Percentiles rank a stretch among this genome's conserved stretches.
These are phyloP conservation scores for Phytopythium chamaehyphon DNA, from an alignment of 352 stramenopile species.

Conservation along the genomic window DNA sequence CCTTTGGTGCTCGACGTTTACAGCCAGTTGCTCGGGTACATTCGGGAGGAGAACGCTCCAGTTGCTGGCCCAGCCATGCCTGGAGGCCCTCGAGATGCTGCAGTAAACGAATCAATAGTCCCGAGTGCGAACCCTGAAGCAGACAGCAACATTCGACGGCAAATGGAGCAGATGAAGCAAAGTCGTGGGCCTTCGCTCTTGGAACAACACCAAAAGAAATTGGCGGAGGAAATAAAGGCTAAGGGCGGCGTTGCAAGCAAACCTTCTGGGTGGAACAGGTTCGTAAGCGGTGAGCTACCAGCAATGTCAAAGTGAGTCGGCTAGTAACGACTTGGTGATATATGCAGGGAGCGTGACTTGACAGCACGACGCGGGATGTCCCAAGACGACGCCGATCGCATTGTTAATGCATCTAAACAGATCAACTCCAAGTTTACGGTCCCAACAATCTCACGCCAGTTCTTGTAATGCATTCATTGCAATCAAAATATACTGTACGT, in stretches of 20 bases:
- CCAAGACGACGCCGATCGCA: constrained; percentile 55
- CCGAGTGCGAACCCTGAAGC: constrained; percentile 58
- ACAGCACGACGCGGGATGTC: constrained; percentile 55
- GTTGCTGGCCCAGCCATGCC: constrained; percentile 7
- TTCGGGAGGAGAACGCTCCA: constrained; percentile 67
- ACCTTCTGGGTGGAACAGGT: constrained; percentile 61
- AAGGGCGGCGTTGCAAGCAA: constrained; percentile 7
- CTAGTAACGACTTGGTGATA: not conserved
- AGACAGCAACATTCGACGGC: constrained; percentile 60
- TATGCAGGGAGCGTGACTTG: constrained; percentile 68
- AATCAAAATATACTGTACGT: not conserved
- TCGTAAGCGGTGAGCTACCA: no score
- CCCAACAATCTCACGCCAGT: constrained; percentile 77
- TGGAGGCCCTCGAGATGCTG: constrained; percentile 10
- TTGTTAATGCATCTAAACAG: constrained; percentile 72
- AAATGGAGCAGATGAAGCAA: constrained; percentile 63
- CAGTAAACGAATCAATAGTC: constrained; percentile 66
- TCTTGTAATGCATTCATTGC: constrained; percentile 38
- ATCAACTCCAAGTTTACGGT: constrained; percentile 87
- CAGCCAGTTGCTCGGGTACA: constrained; percentile 79
- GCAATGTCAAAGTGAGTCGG: no score
- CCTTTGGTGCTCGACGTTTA: not conserved
- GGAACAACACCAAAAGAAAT: constrained; percentile 71
- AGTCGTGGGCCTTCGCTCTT: constrained; percentile 64
- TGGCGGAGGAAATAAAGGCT: constrained; percentile 42